Base-by-base conservation (phyloP, 768 basidiomycete species). In the Hericium rajendrae region DNA sequence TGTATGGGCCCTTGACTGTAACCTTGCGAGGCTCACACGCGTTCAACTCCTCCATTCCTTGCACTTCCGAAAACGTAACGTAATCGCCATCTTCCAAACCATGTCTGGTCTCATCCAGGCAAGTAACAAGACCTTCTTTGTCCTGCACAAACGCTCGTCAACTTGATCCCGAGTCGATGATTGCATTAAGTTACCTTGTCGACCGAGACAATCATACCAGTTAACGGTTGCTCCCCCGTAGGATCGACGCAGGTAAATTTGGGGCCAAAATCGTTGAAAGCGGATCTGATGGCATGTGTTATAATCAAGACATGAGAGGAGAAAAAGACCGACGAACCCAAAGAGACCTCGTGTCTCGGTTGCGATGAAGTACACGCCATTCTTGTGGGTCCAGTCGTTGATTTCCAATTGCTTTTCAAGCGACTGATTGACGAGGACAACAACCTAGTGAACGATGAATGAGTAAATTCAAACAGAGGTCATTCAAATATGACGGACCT, bases 71-170 rank as follows among this genome's bases (percentile, higher is more conserved):
- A 74, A 99, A 98, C 4, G 97, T 94, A 22, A 98, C 94, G 65
- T 86, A 98, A 68, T 98, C 93, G 15, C 97, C 97, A 69, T 98
- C 97, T 70, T 97, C 94, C n/a, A 99, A 80, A 18, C 97, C 97
- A 70, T 98, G 97, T 58, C 97, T 83, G 11, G 95, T 88, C 74
- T 99, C 97, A 63, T 99, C 97, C 58, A 97, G 75, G 69, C 94
- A 97, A 11, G 95, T 97, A 6, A 98, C 95, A 20, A 98, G 72
- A n/a, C 88, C 94, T 54, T 97, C 93, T 48, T 78, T 75, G 59
- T 85, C 87, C 92, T 95, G 57, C 32, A 38, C 28, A 48, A 28
- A 20, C 26, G 22, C 12, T 26, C 20, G 39, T 53, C 10, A 48
- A 15, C 56, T 11, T 13, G 20, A 24, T 57, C 18, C 12, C n/a